phyloP scores from a whole-genome alignment of 2,329 filamentous ascomycete species.

The Penicillium sp. region DNA sequence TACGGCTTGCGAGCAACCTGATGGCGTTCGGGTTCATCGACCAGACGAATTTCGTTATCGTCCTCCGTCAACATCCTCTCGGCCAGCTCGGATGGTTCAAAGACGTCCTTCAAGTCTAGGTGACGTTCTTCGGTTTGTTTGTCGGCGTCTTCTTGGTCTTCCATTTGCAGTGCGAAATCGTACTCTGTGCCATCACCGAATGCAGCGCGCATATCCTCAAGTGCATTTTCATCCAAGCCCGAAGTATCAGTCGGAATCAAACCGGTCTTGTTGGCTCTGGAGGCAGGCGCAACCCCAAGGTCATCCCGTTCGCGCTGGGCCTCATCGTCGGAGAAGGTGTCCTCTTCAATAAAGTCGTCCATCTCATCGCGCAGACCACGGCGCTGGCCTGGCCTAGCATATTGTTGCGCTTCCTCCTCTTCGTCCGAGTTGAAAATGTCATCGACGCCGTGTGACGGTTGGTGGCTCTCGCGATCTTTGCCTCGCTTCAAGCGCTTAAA shows the following conservation, averaged over 20 bases:
- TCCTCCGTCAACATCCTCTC: constrained; percentile 95
- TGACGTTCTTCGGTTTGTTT: constrained; percentile 75
- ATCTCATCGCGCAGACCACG: constrained; percentile 73
- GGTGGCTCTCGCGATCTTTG: constrained; percentile 58
- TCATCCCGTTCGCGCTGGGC: constrained; percentile 75
- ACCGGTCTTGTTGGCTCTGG: constrained; percentile 65
- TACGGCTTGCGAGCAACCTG: constrained; percentile 89
- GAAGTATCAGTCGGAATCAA: constrained; percentile 71
- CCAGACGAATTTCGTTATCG: constrained; percentile 84
- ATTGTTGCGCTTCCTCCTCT: constrained; percentile 62
- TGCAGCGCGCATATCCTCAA: constrained; percentile 94
- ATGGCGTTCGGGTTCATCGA: constrained; percentile 89
- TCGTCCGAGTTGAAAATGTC: constrained; percentile 97
- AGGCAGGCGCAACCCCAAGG: constrained; percentile 79
- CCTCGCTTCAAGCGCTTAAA: constrained; percentile 97
- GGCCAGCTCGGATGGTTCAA: constrained; percentile 89
- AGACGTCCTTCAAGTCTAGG: constrained; percentile 94
- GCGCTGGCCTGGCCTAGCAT: constrained; percentile 47
- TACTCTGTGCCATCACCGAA: constrained; percentile 97
- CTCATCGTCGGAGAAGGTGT: constrained; percentile 84
- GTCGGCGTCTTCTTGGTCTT: constrained; percentile 78
- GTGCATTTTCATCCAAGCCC: constrained; percentile 83
- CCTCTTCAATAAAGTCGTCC: constrained; percentile 95
- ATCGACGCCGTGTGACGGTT: constrained; percentile 69
- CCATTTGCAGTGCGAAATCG: constrained; percentile 85